These are phyloP conservation scores for Cytospora paraplurivora DNA, from an alignment of 2,329 filamentous ascomycete species.

Conservation along the genomic window DNA sequence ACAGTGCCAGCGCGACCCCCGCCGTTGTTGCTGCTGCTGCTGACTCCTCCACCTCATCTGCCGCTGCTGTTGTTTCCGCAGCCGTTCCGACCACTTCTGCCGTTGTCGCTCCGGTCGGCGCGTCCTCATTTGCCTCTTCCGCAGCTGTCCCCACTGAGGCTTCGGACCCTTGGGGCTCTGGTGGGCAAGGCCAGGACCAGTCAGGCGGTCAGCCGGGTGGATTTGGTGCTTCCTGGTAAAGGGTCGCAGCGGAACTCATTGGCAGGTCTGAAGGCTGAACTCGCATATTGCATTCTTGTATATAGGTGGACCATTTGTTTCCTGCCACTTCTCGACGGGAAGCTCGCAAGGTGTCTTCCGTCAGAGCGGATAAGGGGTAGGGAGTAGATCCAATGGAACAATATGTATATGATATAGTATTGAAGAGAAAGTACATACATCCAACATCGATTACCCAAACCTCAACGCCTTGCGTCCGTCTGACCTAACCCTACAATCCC, in stretches of 20 bases:
- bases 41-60: not conserved
- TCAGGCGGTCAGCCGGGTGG: not conserved
- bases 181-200: not conserved
- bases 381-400: not conserved
- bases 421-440: too few relatives aligned
- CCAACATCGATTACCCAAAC: not conserved
- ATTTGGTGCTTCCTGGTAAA: not conserved
- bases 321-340: not conserved
- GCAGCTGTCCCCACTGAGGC: not conserved
- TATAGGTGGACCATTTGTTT: not conserved
- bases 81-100: not conserved
- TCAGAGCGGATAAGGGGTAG: not conserved
- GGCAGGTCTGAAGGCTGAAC: not conserved
- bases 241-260: not conserved
- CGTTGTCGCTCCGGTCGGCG: not conserved
- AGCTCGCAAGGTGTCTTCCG: not conserved
- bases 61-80: not conserved
- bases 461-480: not conserved
- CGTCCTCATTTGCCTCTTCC: not conserved
- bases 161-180: not conserved
- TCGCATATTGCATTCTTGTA: not conserved
- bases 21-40: not conserved
- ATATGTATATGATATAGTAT: not conserved
- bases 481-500: not conserved
- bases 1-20: not conserved